phyloP scores from a whole-genome alignment of 768 basidiomycete genomes.

The Suillus alpinus region DNA sequence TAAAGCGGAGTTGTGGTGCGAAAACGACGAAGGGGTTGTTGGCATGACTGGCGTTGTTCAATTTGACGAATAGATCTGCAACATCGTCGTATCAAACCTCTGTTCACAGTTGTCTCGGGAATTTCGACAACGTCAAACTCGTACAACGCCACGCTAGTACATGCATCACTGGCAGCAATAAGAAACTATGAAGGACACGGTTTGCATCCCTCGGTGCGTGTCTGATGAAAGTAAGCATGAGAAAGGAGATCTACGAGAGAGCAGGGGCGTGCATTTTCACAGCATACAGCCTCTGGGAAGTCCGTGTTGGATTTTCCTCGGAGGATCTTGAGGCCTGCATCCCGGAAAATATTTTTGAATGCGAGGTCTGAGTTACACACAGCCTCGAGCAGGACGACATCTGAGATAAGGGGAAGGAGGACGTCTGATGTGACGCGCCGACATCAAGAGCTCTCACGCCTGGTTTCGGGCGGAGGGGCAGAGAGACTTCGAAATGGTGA shows the following conservation, averaged over 20 bases:
- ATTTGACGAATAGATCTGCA: neutral
- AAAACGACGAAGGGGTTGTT: slow-evolving; percentile 53
- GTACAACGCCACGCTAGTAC: no score
- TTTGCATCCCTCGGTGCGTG: no score
- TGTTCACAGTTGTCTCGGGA: neutral
- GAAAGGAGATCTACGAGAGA: no score
- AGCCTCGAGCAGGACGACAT: slow-evolving; percentile 90
- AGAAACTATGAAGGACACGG: no score
- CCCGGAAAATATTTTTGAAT: slow-evolving; percentile 74
- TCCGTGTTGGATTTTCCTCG: no score
- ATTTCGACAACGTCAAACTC: neutral
- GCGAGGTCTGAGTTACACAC: slow-evolving; percentile 79
- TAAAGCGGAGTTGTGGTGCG: slow-evolving; percentile 53
- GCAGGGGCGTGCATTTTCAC: no score
- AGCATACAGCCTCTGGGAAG: no score
- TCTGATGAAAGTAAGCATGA: no score
- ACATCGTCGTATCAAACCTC: neutral
- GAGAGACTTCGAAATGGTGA: slow-evolving; percentile 63
- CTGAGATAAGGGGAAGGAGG: slow-evolving; percentile 82
- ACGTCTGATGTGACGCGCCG: slow-evolving; percentile 89
- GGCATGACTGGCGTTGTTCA: slow-evolving; percentile 63
- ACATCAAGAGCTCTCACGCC: slow-evolving; percentile 83
- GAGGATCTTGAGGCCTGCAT: slow-evolving; percentile 71
- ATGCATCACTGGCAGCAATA: no score
- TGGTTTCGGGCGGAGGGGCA: slow-evolving; percentile 19